Base-by-base conservation (phyloP, 2,329 filamentous ascomycete species). In the Xylogone sp. region DNA sequence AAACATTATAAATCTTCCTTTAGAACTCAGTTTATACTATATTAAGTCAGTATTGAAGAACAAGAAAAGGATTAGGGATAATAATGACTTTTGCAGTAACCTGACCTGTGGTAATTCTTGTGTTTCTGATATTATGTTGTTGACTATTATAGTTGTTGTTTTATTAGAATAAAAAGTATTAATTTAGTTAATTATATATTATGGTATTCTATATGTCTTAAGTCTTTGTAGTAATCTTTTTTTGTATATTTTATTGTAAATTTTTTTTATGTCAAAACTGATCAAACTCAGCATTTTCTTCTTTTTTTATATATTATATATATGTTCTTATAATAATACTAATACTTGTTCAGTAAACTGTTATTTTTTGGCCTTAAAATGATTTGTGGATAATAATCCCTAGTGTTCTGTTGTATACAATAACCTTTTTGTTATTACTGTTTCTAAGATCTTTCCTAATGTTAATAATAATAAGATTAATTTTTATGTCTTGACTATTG, bases 231-330 rank as follows among this genome's bases (percentile, higher is more conserved):
- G 39, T 29, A 69, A 50, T 57, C 65, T 50, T 43, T 69, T 61
- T 51, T 69, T 69, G 21, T 55, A 68, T 16, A 73, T 67, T 16
- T 69, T 59, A 46, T 73, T 73, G 51, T 69, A 73, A 47, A 66
- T 69, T 19, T 68, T 68, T 53, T 73, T 72, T 2, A 73, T 58
- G 56, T 73, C 65, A 46, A 72, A 72, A 49, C 63, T 68, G 45
- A 69, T 57, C 10, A 71, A 56, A 45, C 64, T 68, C 4, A 70
- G 53, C 7, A 67, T 61, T 53, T 63, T 61, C 44, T 54, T 50
- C 42, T 53, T 60, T 58, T 50, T 60, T 68, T 45, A 68, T 42
- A 58, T 65, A 2, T 57, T 50, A 34, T 66, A 65, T 29, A 69
- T 63, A 7, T 60, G 18, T 53, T 68, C 57, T 49, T 62, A 44